These are phyloP conservation scores for Colletotrichum limetticola DNA, from an alignment of 2,329 filamentous ascomycete genomes.

Conservation along the genomic window DNA sequence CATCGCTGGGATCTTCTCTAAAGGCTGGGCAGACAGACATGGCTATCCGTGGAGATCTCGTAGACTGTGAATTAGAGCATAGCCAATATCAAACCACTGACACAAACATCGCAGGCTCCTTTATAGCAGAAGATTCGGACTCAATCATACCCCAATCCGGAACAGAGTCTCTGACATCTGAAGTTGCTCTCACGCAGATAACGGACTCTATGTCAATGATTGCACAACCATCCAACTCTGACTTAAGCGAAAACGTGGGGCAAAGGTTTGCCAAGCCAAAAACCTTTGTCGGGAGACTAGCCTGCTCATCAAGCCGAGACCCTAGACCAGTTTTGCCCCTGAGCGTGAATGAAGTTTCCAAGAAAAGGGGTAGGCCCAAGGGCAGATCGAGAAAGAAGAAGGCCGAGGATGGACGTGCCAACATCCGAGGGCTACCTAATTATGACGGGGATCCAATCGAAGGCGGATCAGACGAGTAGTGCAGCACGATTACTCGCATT, in stretches of 20 bases:
- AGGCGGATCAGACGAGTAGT: slow-evolving; percentile 18
- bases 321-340: neutral
- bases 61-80: neutral
- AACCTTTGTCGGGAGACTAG: slow-evolving; percentile 30
- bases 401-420: slow-evolving; percentile 22
- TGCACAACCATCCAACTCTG: slow-evolving; percentile 17
- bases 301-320: neutral
- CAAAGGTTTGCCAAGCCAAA: slow-evolving; percentile 30
- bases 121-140: neutral
- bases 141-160: neutral
- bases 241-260: neutral
- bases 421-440: slow-evolving; percentile 29
- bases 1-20: neutral
- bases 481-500: neutral
- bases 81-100: neutral
- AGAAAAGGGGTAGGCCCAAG: slow-evolving; percentile 1
- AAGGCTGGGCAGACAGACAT: neutral
- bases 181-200: slow-evolving; percentile 7
- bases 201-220: slow-evolving; percentile 8
- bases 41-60: neutral
- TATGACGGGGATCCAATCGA: slow-evolving; percentile 34
- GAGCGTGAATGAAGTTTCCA: neutral
- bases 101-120: neutral
- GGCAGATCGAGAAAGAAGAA: slow-evolving; percentile 1
- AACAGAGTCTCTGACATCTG: neutral